These are phyloP conservation scores for Dendrobium catenatum DNA, from an alignment of 106 monocot species.

Conservation along the genomic window DNA sequence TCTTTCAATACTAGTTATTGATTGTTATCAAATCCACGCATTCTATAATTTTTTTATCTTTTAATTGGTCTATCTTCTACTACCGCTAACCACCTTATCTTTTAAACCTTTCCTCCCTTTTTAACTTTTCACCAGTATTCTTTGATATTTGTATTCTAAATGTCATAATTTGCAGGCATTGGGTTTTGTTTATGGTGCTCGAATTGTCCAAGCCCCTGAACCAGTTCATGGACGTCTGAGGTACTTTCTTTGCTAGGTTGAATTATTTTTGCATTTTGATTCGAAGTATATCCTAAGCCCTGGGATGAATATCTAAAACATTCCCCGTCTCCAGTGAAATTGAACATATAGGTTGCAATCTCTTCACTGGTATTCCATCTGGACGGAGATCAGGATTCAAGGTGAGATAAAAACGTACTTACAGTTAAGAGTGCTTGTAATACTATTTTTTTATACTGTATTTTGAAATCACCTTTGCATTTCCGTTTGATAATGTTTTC, in stretches of 20 bases:
- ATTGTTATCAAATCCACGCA: neutral
- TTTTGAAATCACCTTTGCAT: neutral
- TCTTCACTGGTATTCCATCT: slow-evolving; percentile 82
- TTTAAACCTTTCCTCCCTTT: neutral
- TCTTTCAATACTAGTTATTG: no score
- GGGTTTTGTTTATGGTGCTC: slow-evolving; percentile 84
- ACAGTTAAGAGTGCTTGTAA: neutral
- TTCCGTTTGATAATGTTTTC: neutral
- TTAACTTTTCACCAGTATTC: neutral
- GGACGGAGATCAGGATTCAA: slow-evolving; percentile 86
- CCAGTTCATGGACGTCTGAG: slow-evolving; percentile 94
- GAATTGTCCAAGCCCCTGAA: slow-evolving; percentile 82
- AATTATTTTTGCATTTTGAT: neutral
- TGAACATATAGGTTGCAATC: slow-evolving; percentile 57
- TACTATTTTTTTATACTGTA: neutral
- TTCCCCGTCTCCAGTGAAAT: slow-evolving; percentile 60
- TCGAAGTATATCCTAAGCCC: neutral
- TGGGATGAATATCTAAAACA: neutral
- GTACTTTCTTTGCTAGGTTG: slow-evolving; percentile 21
- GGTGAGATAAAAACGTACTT: slow-evolving; percentile 30
- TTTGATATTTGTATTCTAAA: neutral
- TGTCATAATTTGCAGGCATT: slow-evolving; percentile 45
- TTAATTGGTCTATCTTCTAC: neutral
- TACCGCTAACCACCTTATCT: neutral
- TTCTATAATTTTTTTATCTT: neutral